Base-by-base conservation (phyloP, 208 protist species). In the Porcisia hertigi region DNA sequence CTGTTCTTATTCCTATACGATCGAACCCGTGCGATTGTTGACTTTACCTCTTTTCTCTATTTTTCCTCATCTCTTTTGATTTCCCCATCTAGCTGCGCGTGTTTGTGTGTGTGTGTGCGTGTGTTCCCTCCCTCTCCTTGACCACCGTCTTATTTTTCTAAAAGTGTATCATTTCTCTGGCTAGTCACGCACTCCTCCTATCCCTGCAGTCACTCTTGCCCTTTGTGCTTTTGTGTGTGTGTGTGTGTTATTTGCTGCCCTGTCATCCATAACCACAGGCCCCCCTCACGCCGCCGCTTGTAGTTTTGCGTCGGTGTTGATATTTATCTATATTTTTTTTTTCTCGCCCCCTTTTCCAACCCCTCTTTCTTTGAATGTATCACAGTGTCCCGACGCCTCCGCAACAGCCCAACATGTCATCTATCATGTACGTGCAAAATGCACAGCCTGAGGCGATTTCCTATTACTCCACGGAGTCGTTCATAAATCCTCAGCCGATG, bases 341-440 rank as follows among this genome's bases (percentile, higher is more conserved):
- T 71, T 6, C 7, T 3, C 30, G 5, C 14, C 30, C 14, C 30
- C 25, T 34, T 18, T 7, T 12, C 20, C 39, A 12, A n/a, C 36
- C n/a, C 53, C 41, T 53, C 23, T 64, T 3, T 64, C 58, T 52
- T 30, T 30, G 34, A 14, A 62, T 67, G 34, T 73, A 75, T 53
- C 20, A 41, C n/a, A 18, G 69, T 16, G 60, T 63, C 1, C 53
- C 57, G 41, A 59, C 55, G 41, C 69, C 58, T 9, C 55, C 60
- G 47, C 70, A 75, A 25, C 45, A 62, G n/a, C 30, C 67, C 30
- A 55, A 60, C 34, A 76, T 81, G 76, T 45, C 72, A 14, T 64
- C 73, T 23, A 34, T 81, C n/a, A 71, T 81, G 47, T 81, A 81
- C 47, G 47, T 81, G 41, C 77, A 65, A 43, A 65, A 30, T 30